These are phyloP conservation scores for Termitomyces heimii DNA, from an alignment of 768 basidiomycete species.

Conservation along the genomic window DNA sequence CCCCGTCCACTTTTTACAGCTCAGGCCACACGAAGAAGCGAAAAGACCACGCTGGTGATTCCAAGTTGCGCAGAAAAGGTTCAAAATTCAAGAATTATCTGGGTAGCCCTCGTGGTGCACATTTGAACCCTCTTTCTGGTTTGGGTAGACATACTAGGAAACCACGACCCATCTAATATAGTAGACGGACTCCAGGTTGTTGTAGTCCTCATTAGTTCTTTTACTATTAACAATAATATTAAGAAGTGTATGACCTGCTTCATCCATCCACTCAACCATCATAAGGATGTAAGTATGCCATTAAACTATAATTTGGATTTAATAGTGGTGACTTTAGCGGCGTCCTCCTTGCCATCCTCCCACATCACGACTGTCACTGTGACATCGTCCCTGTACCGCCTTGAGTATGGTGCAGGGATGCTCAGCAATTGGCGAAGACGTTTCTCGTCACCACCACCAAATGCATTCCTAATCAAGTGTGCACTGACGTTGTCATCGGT, in stretches of 20 bases:
- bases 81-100: background rate
- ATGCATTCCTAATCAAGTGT: constrained; percentile 87
- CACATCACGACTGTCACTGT: constrained; percentile 85
- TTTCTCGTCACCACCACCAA: constrained; percentile 71
- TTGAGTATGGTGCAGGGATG: constrained; percentile 75
- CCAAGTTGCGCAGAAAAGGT: background rate
- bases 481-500: constrained; percentile 72
- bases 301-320: constrained; percentile 44
- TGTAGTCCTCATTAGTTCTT: constrained; percentile 2
- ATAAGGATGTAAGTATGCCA: background rate
- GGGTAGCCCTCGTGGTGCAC: constrained; percentile 5
- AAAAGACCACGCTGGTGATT: constrained; percentile 15
- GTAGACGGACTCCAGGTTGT: background rate
- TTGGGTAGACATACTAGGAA: constrained; percentile 2
- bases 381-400: constrained; percentile 78
- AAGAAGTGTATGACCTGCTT: background rate
- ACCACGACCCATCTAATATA: constrained; percentile 13
- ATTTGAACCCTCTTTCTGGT: constrained; percentile 9
- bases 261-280: background rate
- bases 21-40: constrained; percentile 22
- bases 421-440: constrained; percentile 60
- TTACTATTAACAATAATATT: constrained; percentile 12
- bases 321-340: constrained; percentile 26
- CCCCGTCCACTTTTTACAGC: constrained; percentile 31
- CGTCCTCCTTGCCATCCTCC: constrained; percentile 58